Evolutionary conservation across 768 basidiomycete genomes (phyloP).

Genomic region (Trichaptum fuscoviolaceum): DNA sequence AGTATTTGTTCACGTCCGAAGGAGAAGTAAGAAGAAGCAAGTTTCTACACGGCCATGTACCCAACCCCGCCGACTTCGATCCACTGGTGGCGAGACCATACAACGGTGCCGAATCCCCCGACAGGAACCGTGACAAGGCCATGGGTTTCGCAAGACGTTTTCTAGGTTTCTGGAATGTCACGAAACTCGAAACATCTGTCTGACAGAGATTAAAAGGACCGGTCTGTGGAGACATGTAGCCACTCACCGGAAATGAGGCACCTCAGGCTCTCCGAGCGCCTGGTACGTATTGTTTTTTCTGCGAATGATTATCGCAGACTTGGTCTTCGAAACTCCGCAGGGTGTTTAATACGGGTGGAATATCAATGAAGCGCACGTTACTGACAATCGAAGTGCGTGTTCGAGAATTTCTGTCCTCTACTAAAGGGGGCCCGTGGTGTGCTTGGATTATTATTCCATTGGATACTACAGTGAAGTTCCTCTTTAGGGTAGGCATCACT

Average conservation of each 20-base stretch:
- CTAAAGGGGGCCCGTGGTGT: no score
- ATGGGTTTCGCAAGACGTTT: conserved; percentile 43
- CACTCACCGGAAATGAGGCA: conserved; percentile 34
- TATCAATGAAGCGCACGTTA: no score
- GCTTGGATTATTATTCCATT: no score
- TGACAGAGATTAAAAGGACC: no score
- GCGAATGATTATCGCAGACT: no score
- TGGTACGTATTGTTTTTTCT: conserved; percentile 75
- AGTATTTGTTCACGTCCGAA: conserved; percentile 44
- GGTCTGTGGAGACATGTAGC: no score
- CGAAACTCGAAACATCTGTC: conserved; percentile 69
- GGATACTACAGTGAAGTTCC: no score
- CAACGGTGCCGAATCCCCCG: conserved; percentile 64
- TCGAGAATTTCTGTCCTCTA: no score
- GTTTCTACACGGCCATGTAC: conserved; percentile 62
- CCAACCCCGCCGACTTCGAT: conserved; percentile 50
- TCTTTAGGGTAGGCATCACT: no score
- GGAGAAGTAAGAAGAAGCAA: conserved; percentile 48
- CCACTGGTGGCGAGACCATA: conserved; percentile 42
- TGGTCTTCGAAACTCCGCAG: no score
- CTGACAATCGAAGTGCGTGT: no score
- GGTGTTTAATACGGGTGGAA: no score
- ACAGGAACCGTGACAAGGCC: conserved; percentile 67
- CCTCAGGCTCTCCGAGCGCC: conserved; percentile 41
- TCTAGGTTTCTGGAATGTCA: conserved; percentile 33